Percentiles rank a stretch among this genome's conserved stretches.
Conservation (phyloP, 2,329 filamentous ascomycete species). For the Metarhizium humberi region DNA sequence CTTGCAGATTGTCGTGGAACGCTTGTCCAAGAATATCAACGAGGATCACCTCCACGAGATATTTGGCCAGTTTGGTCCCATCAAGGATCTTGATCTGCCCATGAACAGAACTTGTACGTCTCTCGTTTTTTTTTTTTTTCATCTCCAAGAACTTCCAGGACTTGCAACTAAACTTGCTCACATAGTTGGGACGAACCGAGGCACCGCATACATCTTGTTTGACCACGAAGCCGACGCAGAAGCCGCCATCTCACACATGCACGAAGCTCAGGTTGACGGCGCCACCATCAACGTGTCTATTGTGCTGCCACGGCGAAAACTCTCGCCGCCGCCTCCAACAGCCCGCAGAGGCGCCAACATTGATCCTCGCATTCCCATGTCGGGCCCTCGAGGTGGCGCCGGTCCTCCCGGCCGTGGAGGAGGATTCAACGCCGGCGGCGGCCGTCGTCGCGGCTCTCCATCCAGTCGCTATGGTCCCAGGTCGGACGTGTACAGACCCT, state of each 20-base stretch:
- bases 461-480: slow-evolving; percentile 30
- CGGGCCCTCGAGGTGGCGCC: slow-evolving; percentile 23
- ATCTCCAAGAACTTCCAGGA: not conserved
- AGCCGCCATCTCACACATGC: slow-evolving; percentile 88
- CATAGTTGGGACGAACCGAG: slow-evolving; percentile 77
- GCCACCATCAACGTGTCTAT: slow-evolving; percentile 78
- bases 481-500: slow-evolving; percentile 54
- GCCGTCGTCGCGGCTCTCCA: slow-evolving; percentile 26
- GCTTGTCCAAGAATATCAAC: slow-evolving; percentile 89
- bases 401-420: slow-evolving; percentile 16
- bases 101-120: slow-evolving; percentile 73
- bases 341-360: slow-evolving; percentile 54
- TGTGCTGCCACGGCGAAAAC: slow-evolving; percentile 72
- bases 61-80: slow-evolving; percentile 78
- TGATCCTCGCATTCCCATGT: slow-evolving; percentile 34
- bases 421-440: slow-evolving; percentile 23
- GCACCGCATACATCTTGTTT: slow-evolving; percentile 88
- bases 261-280: slow-evolving; percentile 90
- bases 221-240: slow-evolving; percentile 70
- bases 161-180: not conserved
- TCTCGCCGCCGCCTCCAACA: slow-evolving; percentile 69
- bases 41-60: slow-evolving; percentile 84
- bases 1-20: slow-evolving; percentile 82
- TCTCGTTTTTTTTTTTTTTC: not conserved
- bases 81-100: slow-evolving; percentile 81